These are phyloP conservation scores for Pythium aquatile DNA, from an alignment of 352 stramenopile genomes.

Conservation along the genomic window DNA sequence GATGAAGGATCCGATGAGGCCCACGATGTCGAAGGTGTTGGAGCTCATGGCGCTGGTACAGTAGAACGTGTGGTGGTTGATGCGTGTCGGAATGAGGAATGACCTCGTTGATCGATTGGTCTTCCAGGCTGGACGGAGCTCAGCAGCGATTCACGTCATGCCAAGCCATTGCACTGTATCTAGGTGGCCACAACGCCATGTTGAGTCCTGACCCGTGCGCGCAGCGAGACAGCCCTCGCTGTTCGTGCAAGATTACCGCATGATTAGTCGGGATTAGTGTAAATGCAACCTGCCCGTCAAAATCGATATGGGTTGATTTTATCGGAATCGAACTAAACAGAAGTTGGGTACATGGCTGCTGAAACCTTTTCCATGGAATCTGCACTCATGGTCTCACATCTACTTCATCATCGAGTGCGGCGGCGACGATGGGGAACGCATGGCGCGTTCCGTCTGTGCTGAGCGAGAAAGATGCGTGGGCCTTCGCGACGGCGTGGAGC, in stretches of 20 bases:
- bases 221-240: neutral
- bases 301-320: neutral
- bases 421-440: neutral
- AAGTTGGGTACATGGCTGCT: neutral
- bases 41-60: neutral
- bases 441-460: neutral
- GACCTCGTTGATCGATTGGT: neutral
- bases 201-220: neutral
- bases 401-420: neutral
- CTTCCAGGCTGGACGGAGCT: neutral
- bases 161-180: neutral
- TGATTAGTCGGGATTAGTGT: neutral
- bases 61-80: neutral
- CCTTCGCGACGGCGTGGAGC: neutral
- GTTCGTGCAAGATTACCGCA: neutral
- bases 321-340: neutral
- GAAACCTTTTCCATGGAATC: neutral
- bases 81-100: neutral
- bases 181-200: neutral
- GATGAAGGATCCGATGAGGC: slow-evolving; percentile 56
- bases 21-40: slow-evolving; percentile 40
- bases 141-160: neutral
- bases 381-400: neutral
- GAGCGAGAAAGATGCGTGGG: neutral
- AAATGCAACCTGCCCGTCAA: neutral